Evolutionary conservation across 768 basidiomycete genomes (phyloP), one percentile per base, ranked within the genome.

Genomic region (Hypsizygus marmoreus): DNA sequence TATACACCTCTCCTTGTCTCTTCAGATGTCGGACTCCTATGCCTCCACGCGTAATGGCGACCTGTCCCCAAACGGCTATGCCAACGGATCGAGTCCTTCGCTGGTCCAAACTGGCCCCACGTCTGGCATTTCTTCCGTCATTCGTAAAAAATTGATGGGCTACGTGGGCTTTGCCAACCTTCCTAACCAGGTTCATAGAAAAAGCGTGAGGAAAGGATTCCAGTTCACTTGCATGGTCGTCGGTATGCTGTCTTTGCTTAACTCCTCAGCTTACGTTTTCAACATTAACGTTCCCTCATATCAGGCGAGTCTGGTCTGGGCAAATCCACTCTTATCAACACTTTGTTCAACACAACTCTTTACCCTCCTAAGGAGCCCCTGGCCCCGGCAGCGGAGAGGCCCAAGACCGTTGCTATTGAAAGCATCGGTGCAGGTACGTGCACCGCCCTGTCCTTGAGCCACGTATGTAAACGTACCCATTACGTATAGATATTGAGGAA

Each of bases 201-300:
- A 97, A 76, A 95, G 93, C 60, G 89, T 97, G 37, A 81, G 93
- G 75, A 97, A 94, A 72, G 95, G 97, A 34, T 99, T 98, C 79
- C 92, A 98, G 69, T 99, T 99, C 75, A 95, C 94, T 43, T 79
- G 85, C 55, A 98, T 99, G 97, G 95, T 99, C 53, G 95, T 99
- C 64, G 95, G 95, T 95, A 22, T 29, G 54, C 47, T 40, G 29
- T 26, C 31, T 34, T 51, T 55, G 41, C 44, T 52, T 59, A 45
- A 47, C 50, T 54, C 40, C 48, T 39, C 41, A 41, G 58, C 51
- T 51, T 57, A 50, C 50, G 52, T 58, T 53, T 51, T 56, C 56
- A 43, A 54, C 45, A 35, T 48, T 14, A 16, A 19, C 40, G 3
- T 30, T 25, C 20, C 39, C 2, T 25, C 22, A 54, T 53, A 45